Evolutionary conservation across 768 basidiomycete genomes (phyloP).

Genomic region (Termitomyces sp.): DNA sequence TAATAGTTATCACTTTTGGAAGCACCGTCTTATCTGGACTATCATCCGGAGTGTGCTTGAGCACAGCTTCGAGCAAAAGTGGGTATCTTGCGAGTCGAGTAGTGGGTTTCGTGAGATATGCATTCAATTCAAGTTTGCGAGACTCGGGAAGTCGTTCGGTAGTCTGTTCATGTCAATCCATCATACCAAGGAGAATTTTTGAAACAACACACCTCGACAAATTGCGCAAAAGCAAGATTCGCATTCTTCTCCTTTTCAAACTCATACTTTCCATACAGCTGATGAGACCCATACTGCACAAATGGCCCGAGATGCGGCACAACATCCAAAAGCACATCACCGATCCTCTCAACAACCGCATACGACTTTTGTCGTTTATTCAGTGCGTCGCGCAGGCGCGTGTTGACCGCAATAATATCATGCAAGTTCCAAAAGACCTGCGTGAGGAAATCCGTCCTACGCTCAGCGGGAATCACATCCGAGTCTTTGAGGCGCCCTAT

Average conservation of each 20-base stretch:
- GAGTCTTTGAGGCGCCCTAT: conserved; percentile 76
- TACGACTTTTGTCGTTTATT: conserved; percentile 95
- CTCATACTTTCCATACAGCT: conserved; percentile 97
- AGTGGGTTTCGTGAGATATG: conserved; percentile 96
- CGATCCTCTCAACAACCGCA: conserved; percentile 88
- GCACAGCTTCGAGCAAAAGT: conserved; percentile 83
- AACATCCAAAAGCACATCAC: conserved; percentile 84
- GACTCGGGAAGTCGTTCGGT: conserved; percentile 94
- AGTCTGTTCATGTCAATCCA: conserved; percentile 40
- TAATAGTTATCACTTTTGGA: conserved; percentile 69
- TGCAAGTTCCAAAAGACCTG: conserved; percentile 99
- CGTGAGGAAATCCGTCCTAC: conserved; percentile 80
- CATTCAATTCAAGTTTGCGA: conserved; percentile 94
- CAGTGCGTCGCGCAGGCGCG: conserved; percentile 85
- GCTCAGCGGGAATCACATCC: conserved; percentile 70
- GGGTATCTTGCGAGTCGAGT: conserved; percentile 97
- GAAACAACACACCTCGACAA: conserved; percentile 81
- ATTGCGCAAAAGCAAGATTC: conserved; percentile 89
- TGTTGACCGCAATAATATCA: conserved; percentile 91
- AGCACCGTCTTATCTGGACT: conserved; percentile 79
- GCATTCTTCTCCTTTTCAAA: conserved; percentile 98
- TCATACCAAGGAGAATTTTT: background rate
- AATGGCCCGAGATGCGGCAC: conserved; percentile 91
- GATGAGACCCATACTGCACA: conserved; percentile 93
- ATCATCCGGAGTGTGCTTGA: conserved; percentile 90